phyloP scores from a whole-genome alignment of 306 rosid genomes.

The Cyclanthera cordifolia region DNA sequence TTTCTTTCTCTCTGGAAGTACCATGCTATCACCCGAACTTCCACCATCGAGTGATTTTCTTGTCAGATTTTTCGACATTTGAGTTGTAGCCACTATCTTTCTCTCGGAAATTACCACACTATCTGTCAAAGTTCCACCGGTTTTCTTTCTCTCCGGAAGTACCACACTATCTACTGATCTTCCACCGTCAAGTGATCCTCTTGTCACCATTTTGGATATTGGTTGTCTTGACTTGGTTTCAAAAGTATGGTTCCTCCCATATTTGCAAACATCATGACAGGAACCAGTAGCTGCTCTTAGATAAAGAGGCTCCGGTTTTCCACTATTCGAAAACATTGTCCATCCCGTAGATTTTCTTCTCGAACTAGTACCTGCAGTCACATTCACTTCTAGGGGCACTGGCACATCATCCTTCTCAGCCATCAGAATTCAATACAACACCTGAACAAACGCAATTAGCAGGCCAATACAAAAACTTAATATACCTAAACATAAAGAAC shows the following conservation, averaged over 20 bases:
- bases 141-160: slow-evolving; percentile 24
- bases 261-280: slow-evolving; percentile 85
- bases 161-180: slow-evolving; percentile 19
- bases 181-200: slow-evolving; percentile 21
- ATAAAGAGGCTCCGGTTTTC: slow-evolving; percentile 39
- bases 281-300: slow-evolving; percentile 79
- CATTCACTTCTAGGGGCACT: slow-evolving; percentile 18
- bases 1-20: background rate
- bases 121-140: slow-evolving; percentile 18
- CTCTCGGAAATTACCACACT: slow-evolving; percentile 15
- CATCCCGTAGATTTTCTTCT: slow-evolving; percentile 48
- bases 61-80: background rate
- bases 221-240: slow-evolving; percentile 35
- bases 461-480: background rate
- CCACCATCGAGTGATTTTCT: background rate
- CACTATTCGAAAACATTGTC: slow-evolving; percentile 22
- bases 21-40: background rate
- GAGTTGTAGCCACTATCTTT: background rate
- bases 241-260: slow-evolving; percentile 34
- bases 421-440: slow-evolving; percentile 25
- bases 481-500: background rate
- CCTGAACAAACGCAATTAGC: slow-evolving; percentile 31
- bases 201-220: slow-evolving; percentile 20
- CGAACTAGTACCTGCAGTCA: slow-evolving; percentile 20
- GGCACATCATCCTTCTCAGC: slow-evolving; percentile 36